Conservation (phyloP, 2,329 filamentous ascomycete genomes). For the Talaromyces verruculosus region DNA sequence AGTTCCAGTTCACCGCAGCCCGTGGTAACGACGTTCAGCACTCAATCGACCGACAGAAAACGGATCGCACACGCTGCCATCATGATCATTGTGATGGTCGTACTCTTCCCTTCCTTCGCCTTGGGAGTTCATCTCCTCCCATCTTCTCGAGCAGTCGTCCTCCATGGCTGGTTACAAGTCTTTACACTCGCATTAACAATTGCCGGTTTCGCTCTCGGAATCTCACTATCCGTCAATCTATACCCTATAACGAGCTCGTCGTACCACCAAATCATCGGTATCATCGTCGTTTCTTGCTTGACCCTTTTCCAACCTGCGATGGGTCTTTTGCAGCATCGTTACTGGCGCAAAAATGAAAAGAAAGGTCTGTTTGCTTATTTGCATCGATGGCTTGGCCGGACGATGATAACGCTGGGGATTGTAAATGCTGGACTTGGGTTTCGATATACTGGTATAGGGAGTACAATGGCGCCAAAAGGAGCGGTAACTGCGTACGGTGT, state of each 20-base stretch:
- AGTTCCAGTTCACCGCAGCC: not conserved
- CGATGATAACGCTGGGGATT: slow-evolving; percentile 53
- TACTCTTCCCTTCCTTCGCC: slow-evolving; percentile 40
- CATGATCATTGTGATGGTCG: slow-evolving; percentile 43
- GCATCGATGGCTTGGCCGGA: slow-evolving; percentile 58
- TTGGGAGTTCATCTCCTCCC: slow-evolving; percentile 36
- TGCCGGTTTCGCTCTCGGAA: slow-evolving; percentile 52
- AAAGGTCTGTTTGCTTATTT: slow-evolving; percentile 50
- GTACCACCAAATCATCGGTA: slow-evolving; percentile 56
- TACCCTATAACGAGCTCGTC: slow-evolving; percentile 33
- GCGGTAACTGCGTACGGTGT: slow-evolving; percentile 52
- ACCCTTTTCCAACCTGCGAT: slow-evolving; percentile 58
- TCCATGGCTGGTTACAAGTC: slow-evolving; percentile 50
- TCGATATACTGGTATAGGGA: slow-evolving; percentile 46
- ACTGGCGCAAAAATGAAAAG: slow-evolving; percentile 49
- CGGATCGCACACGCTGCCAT: slow-evolving; percentile 39
- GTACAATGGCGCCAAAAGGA: slow-evolving; percentile 25
- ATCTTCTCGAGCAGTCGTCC: slow-evolving; percentile 43
- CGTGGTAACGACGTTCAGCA: not conserved
- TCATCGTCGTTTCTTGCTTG: slow-evolving; percentile 51
- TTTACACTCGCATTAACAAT: slow-evolving; percentile 51
- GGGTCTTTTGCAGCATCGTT: slow-evolving; percentile 53
- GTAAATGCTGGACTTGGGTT: slow-evolving; percentile 60
- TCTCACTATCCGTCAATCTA: slow-evolving; percentile 48
- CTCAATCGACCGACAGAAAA: slow-evolving; percentile 18